Evolutionary conservation across 2,329 filamentous ascomycete species (phyloP), one percentile per base, ranked within the genome.

Genomic region (Ilyonectria robusta): DNA sequence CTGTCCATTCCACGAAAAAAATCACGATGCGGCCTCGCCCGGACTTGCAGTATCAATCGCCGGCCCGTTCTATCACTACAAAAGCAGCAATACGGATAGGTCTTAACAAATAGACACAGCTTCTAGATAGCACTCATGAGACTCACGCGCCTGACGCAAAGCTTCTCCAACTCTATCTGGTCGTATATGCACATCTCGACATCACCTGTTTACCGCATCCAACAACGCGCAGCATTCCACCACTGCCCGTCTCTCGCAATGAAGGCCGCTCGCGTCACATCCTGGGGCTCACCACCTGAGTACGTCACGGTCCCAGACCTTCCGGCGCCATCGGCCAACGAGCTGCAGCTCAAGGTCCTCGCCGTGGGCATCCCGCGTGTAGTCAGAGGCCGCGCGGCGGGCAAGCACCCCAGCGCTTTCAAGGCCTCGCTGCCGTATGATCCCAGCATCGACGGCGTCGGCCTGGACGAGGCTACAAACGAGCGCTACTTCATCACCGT

Each of bases 381-480:
- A 3, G 64, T 66, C 2, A 29, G n/a, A 21, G 42, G 46, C n/a
- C 35, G 64, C 11, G 64, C 64, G 5, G 29, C 40, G 5, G 47
- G 59, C 1, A 57, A 59, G 9, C 64, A 66, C 15, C 60, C 55
- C 17, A 66, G 44, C 13, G 55, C 64, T 1, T 37, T 37, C 48
- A 44, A 40, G 4, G 37, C 56, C 4, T 3, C 55, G 4, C 64
- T 69, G 6, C 67, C 67, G 4, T 66, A 58, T 23, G 56, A 63
- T 26, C 67, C 67, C 23, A 62, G 67, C n/a, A 31, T 69, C 10
- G 64, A 67, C 29, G 67, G 67, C 1, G 64, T 64, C 15, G 67
- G 64, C 3, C 13, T 63, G 4, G 64, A 69, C 13, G 67, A 67
- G 13, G 33, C 44, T 5, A 69, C 67, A 4, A 60, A 60, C 6